phyloP scores from a whole-genome alignment of 345 rosid genomes.

The Eucalyptus cloeziana region DNA sequence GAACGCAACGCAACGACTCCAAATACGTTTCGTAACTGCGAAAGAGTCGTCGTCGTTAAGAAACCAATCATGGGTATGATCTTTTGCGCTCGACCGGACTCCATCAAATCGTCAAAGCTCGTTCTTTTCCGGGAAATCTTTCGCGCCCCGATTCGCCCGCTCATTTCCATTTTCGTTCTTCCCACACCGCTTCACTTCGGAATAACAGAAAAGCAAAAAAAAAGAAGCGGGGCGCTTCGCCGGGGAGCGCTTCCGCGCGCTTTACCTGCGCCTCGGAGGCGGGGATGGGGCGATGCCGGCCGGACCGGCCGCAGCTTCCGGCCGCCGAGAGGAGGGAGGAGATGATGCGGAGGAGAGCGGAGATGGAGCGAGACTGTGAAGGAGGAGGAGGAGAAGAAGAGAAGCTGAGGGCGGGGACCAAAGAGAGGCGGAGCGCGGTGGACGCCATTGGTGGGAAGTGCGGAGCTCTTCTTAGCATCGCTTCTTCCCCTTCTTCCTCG shows the following conservation, averaged over 20 bases:
- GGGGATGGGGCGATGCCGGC: slow-evolving; percentile 1
- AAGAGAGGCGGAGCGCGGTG: slow-evolving; percentile 20
- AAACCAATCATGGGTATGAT: neutral
- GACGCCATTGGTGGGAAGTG: slow-evolving; percentile 11
- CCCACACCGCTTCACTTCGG: neutral
- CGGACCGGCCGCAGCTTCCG: neutral
- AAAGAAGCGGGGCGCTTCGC: neutral
- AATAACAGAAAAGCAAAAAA: neutral
- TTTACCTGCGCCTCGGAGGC: slow-evolving; percentile 13
- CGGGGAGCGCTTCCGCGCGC: neutral
- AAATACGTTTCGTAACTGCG: neutral
- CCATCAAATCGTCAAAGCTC: neutral
- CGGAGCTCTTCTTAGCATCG: slow-evolving; percentile 32
- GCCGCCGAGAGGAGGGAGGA: neutral
- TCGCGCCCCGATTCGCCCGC: neutral
- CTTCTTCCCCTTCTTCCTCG: neutral
- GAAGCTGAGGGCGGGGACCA: slow-evolving; percentile 15
- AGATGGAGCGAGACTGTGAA: slow-evolving; percentile 10
- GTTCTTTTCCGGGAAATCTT: neutral
- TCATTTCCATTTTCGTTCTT: neutral
- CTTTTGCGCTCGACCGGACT: neutral
- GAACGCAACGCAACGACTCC: neutral
- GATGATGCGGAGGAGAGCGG: slow-evolving; percentile 9
- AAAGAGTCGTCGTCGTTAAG: neutral
- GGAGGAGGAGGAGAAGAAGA: slow-evolving; percentile 11